These are phyloP conservation scores for Fusarium nodosum DNA, from an alignment of 2,329 filamentous ascomycete species.

Conservation along the genomic window DNA sequence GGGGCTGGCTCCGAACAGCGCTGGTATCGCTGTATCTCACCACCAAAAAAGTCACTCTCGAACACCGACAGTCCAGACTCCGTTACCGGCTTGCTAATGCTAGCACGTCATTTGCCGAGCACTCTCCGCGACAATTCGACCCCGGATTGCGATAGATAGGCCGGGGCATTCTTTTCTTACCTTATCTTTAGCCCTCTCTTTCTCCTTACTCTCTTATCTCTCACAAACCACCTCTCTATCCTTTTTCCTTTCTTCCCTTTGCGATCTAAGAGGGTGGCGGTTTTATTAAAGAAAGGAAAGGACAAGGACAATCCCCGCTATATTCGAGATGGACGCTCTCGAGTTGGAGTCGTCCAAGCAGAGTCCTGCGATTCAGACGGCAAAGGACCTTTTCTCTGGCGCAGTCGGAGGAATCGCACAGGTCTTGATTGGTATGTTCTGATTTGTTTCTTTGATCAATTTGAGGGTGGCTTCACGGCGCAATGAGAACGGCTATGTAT, in stretches of 20 bases:
- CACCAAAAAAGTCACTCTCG: slow-evolving; percentile 1
- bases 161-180: slow-evolving; percentile 16
- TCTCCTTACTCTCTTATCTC: slow-evolving; percentile 19
- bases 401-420: slow-evolving; percentile 94
- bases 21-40: slow-evolving; percentile 34
- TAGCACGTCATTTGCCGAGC: slow-evolving; percentile 50
- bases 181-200: slow-evolving; percentile 4
- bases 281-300: not conserved
- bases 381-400: slow-evolving; percentile 92
- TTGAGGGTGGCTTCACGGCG: not conserved
- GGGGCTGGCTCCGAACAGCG: slow-evolving; percentile 28
- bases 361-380: slow-evolving; percentile 67
- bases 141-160: slow-evolving; percentile 46
- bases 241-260: not conserved
- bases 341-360: slow-evolving; percentile 54
- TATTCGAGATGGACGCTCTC: slow-evolving; percentile 50
- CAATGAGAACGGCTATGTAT: slow-evolving; percentile 53
- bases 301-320: slow-evolving; percentile 4
- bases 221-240: not conserved
- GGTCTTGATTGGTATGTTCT: slow-evolving; percentile 81
- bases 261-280: not conserved
- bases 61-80: slow-evolving; percentile 42
- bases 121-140: slow-evolving; percentile 43
- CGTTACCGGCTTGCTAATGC: slow-evolving; percentile 51
- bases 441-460: not conserved